These are phyloP conservation scores for Saussurea involucrata DNA, from an alignment of 129 eudicot species.

Conservation along the genomic window DNA sequence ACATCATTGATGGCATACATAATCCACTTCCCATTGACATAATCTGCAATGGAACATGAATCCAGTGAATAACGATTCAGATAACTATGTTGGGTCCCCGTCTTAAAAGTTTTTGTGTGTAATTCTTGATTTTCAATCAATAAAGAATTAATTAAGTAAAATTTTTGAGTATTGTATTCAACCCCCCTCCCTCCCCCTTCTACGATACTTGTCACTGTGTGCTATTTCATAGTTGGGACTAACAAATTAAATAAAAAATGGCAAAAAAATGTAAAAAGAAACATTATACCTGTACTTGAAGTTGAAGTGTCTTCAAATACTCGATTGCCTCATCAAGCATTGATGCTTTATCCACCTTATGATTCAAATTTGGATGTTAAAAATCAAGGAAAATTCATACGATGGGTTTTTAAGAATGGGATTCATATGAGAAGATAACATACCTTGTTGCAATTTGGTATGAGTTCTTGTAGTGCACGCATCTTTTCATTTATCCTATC, in stretches of 20 bases:
- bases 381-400: not conserved
- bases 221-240: too few species aligned
- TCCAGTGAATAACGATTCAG: not conserved
- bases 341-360: slow-evolving; percentile 98
- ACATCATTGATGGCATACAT: slow-evolving; percentile 92
- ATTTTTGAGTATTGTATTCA: too few species aligned
- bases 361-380: not conserved
- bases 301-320: slow-evolving; percentile 93
- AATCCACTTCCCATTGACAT: slow-evolving; percentile 95
- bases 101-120: too few species aligned
- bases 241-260: not conserved
- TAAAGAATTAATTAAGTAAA: too few species aligned
- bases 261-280: not conserved
- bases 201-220: too few species aligned
- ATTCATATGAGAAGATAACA: not conserved
- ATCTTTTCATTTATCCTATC: slow-evolving; percentile 99
- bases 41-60: slow-evolving; percentile 42
- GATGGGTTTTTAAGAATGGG: not conserved
- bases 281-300: slow-evolving; percentile 86
- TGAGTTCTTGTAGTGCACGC: slow-evolving; percentile 98
- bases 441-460: slow-evolving; percentile 99
- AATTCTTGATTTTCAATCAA: too few species aligned
- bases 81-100: not conserved
- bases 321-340: slow-evolving; percentile 99
- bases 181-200: too few species aligned